phyloP scores from a whole-genome alignment of 129 eudicot species.

The Dittrichia graveolens region DNA sequence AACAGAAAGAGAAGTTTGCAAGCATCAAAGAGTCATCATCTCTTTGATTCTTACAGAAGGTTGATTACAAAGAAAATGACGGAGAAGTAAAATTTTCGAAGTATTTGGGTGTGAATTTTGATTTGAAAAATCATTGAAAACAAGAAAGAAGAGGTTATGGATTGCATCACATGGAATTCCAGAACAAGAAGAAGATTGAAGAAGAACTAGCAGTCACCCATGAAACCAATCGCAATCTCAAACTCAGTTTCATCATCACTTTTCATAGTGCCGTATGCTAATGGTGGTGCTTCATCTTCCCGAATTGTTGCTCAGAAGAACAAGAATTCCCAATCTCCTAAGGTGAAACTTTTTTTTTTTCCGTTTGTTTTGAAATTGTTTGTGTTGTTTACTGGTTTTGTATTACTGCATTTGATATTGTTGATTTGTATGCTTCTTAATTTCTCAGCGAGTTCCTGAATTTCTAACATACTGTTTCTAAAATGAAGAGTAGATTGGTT shows the following conservation, averaged over 20 bases:
- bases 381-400: not conserved
- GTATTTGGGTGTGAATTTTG: not conserved
- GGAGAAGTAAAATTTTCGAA: not conserved
- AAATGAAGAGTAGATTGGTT: not conserved
- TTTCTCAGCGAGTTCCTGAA: not conserved
- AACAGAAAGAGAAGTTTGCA: not conserved
- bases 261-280: constrained; percentile 22
- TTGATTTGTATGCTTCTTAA: not conserved
- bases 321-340: constrained; percentile 47
- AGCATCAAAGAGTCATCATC: not conserved
- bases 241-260: constrained; percentile 26
- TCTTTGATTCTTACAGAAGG: not conserved
- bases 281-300: constrained; percentile 34
- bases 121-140: not conserved
- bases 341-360: constrained; percentile 22
- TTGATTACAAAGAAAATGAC: not conserved
- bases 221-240: constrained; percentile 54
- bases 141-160: constrained; percentile 23
- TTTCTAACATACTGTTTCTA: not conserved
- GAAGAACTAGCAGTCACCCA: constrained; percentile 31
- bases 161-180: constrained; percentile 34
- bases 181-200: constrained; percentile 33
- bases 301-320: constrained; percentile 74
- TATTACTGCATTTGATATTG: not conserved
- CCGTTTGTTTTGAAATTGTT: not conserved